Evolutionary conservation across 495 filamentous ascomycete species (phyloP), one percentile per base, ranked within the genome.

Genomic region (Penicillium turbatum): DNA sequence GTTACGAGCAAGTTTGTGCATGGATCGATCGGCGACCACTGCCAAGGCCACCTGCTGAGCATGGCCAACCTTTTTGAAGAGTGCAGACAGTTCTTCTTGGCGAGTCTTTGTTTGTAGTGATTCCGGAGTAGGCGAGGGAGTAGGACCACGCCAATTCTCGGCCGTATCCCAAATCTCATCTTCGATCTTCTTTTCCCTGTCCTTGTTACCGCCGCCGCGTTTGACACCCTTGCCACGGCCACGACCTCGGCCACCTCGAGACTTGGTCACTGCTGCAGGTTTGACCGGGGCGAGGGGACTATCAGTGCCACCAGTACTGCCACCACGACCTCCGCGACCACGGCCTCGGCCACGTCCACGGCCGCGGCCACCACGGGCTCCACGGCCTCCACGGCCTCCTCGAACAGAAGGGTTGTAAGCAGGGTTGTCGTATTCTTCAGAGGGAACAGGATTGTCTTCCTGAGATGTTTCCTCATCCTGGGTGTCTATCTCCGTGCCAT

Each of bases 1-100:
- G 31, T 79, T 72, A 5, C 66, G 64, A 6, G 61, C 63, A 35
- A 79, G 39, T 29, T 55, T 67, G 24, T 64, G 57, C 62, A 78
- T 64, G 0, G 69, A 66, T 21, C 73, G 72, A 7, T 68, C 64
- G 5, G 72, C 72, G 27, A 80, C 45, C 5, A 68, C 66, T 24
- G 55, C 62, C 24, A 80, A 43, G 3, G 76, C 69, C 17, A 70
- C 34, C 40, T 69, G 65, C 48, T 78, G 74, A 0, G 67, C 69
- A 11, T 67, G 62, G 35, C 71, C 74, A 21, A 78, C 61, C 31
- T 67, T 69, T 58, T 72, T 76, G 53, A 79, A 78, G 1, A 70
- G 54, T 12, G 63, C 59, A 30, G 72, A 68, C 30, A 82, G 31
- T 50, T 75, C 68, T 4, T 68, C 71, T 53, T 76, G 73, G 5